Evolutionary conservation across 108 stramenopile species (phyloP), one percentile per base, ranked within the genome.

Genomic region (Skeletonema costatum): DNA sequence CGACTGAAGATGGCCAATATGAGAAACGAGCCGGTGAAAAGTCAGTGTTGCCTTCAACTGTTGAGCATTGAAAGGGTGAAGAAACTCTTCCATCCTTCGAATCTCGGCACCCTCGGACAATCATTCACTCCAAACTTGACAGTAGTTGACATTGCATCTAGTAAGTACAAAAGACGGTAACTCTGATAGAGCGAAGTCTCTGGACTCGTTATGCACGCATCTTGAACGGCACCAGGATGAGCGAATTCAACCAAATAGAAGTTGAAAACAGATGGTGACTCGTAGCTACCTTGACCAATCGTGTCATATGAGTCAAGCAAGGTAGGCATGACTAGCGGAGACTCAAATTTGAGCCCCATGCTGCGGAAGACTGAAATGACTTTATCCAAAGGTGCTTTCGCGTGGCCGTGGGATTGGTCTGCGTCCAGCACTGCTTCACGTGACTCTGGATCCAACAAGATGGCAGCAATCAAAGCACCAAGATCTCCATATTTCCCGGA

Each of bases 181-280:
- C 59, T 53, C 17, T 71, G 58, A 10, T 86, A 16, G 3, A 88
- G 17, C 77, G 64, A 36, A 4, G 79, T 58, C 64, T 85, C 85
- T 3, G 87, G 87, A 11, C 71, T 38, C 16, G 60, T 62, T 0
- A 88, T n/a, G 60, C 9, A 64, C 64, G 80, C 80, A 30, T 35
- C 11, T 30, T 59, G 36, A 19, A 79, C 32, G 3, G 8, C 29
- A 38, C 85, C 80, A 38, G 68, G 31, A 46, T 88, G 76, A 2
- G 56, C n/a, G 61, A 79, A 88, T 31, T 88, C 87, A 6, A 90
- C 87, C 1, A 78, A 42, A 69, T 87, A 93, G 56, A 85, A 93
- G 11, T 84, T 85, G 68, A 90, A 93, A 2, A 93, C 86, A 35
- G 66, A 65, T 25, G 87, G 89, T 12, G 75, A 53, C 64, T 87